Evolutionary conservation across 495 filamentous ascomycete genomes (phyloP).

Genomic region (Neurospora pannonica): DNA sequence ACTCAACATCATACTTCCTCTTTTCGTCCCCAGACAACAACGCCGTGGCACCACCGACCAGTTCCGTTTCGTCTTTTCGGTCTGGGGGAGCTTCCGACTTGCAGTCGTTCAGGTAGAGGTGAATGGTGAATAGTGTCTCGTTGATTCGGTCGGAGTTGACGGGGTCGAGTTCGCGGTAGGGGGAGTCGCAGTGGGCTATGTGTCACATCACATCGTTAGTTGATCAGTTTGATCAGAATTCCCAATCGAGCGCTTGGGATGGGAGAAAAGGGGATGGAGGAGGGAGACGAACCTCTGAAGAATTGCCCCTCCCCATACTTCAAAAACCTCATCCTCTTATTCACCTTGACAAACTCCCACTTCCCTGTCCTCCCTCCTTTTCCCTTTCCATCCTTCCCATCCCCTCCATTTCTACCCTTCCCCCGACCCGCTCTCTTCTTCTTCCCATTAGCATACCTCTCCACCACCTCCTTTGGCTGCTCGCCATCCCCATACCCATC

Average conservation of each 20-base stretch:
- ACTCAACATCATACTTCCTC: slow-evolving; percentile 51
- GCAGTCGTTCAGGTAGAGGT: slow-evolving; percentile 68
- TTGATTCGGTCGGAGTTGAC: slow-evolving; percentile 24
- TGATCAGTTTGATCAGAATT: neutral
- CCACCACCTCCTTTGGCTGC: neutral
- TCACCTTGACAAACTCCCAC: slow-evolving; percentile 52
- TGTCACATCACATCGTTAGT: neutral
- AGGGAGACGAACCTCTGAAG: slow-evolving; percentile 38
- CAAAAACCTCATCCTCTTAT: slow-evolving; percentile 40
- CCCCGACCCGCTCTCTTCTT: neutral
- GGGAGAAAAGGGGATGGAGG: neutral
- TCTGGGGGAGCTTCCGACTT: slow-evolving; percentile 19
- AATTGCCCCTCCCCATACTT: neutral
- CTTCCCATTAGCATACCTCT: neutral
- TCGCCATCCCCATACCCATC: neutral
- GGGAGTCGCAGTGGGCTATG: slow-evolving; percentile 64
- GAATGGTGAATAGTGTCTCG: slow-evolving; percentile 66
- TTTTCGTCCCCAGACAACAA: slow-evolving; percentile 44
- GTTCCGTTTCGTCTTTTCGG: slow-evolving; percentile 20
- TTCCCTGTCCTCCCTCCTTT: slow-evolving; percentile 5
- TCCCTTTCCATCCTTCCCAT: neutral
- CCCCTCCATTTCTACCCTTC: neutral
- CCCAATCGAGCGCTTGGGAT: neutral
- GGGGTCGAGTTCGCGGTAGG: slow-evolving; percentile 40
- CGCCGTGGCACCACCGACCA: slow-evolving; percentile 55